Conservation (phyloP, 257 asterid genomes). For the Solanum pinnatisectum region DNA sequence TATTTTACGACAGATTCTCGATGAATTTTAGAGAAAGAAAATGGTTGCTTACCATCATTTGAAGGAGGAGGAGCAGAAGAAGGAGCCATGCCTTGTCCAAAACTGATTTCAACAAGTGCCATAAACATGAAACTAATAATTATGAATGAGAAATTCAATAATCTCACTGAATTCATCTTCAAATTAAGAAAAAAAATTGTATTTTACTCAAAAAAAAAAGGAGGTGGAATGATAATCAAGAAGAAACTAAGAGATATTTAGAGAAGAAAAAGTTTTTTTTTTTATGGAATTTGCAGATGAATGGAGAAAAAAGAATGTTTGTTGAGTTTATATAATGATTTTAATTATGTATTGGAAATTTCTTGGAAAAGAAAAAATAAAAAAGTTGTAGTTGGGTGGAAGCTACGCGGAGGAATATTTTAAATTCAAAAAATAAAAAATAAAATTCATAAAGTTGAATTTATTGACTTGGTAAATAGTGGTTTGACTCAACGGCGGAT, state of each 20-base stretch:
- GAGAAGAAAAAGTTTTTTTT: neutral
- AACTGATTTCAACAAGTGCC: neutral
- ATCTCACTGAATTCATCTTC: slow-evolving; percentile 5
- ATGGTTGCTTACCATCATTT: slow-evolving; percentile 2
- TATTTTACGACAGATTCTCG: neutral
- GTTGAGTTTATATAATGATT: neutral
- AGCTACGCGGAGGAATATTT: neutral
- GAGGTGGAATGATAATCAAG: neutral
- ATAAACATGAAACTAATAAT: neutral
- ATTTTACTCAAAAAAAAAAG: neutral
- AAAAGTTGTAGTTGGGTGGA: neutral
- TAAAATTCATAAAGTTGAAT: neutral
- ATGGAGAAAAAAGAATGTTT: neutral
- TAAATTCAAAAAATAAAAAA: neutral
- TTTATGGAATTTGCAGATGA: neutral
- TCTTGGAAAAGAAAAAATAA: neutral
- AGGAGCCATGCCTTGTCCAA: slow-evolving; percentile 14
- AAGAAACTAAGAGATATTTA: neutral
- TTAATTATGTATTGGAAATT: neutral
- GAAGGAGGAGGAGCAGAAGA: slow-evolving; percentile 8
- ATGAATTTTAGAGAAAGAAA: neutral
- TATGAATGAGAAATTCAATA: neutral
- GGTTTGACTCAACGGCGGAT: neutral
- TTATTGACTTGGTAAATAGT: neutral
- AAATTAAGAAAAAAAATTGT: neutral